Conservation (phyloP, 441 rosid genomes). For the Adansonia gregorii region DNA sequence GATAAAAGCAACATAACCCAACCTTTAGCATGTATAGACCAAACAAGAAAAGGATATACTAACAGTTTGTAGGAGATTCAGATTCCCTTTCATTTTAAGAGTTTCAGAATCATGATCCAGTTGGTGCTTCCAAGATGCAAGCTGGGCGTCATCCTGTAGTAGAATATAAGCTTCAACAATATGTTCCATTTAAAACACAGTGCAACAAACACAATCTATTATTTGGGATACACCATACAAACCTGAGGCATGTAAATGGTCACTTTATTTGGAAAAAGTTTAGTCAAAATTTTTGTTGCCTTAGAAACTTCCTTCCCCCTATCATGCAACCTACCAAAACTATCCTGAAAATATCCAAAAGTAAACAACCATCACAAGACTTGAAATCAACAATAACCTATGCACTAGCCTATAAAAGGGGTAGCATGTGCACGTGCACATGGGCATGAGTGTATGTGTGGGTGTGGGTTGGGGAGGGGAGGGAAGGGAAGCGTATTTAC, state of each 20-base stretch:
- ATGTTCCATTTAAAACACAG: constrained; percentile 2
- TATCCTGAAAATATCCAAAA: constrained; percentile 55
- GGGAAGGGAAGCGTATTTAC: not conserved
- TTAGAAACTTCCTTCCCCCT: constrained; percentile 78
- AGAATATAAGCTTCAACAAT: constrained; percentile 21
- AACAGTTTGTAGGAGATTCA: constrained; percentile 60
- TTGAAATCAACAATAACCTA: constrained; percentile 28
- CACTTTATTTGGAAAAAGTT: constrained; percentile 81
- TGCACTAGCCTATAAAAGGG: not conserved
- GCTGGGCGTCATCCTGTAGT: constrained; percentile 67
- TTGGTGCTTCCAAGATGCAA: constrained; percentile 69
- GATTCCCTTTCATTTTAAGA: constrained; percentile 75
- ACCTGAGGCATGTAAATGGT: constrained; percentile 82
- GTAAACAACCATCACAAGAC: constrained; percentile 26
- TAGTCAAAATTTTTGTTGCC: constrained; percentile 62
- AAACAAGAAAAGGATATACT: constrained; percentile 34
- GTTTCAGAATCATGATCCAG: constrained; percentile 74
- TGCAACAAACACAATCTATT: constrained; percentile 1
- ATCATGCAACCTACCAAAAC: constrained; percentile 75
- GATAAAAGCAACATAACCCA: constrained; percentile 14
- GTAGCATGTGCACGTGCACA: not conserved
- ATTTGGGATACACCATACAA: constrained; percentile 15
- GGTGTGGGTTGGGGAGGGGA: no score
- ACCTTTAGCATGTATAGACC: constrained; percentile 16
- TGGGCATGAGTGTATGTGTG: not conserved